Evolutionary conservation across 441 rosid species (phyloP).

Genomic region (Croton setiger): DNA sequence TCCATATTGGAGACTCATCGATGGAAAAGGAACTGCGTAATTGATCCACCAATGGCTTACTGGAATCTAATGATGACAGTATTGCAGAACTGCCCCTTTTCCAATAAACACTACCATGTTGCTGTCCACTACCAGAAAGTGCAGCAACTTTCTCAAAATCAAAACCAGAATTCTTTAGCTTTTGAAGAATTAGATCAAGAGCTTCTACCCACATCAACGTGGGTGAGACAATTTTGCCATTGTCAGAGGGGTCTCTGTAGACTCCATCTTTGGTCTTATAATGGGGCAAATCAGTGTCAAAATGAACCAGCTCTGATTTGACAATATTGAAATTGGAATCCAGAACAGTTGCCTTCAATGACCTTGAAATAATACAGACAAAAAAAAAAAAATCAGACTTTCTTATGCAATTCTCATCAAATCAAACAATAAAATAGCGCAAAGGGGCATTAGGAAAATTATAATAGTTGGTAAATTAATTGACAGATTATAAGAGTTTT

Average conservation of each 20-base stretch:
- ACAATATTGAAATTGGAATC: slow-evolving; percentile 63
- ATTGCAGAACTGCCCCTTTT: slow-evolving; percentile 53
- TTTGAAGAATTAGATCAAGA: slow-evolving; percentile 69
- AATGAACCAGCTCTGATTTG: slow-evolving; percentile 59
- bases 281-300: slow-evolving; percentile 74
- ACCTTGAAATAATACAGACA: slow-evolving; percentile 51
- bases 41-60: slow-evolving; percentile 54
- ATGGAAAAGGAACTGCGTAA: slow-evolving; percentile 57
- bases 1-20: slow-evolving; percentile 84
- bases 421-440: neutral
- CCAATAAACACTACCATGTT: slow-evolving; percentile 96
- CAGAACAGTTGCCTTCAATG: slow-evolving; percentile 87
- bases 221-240: slow-evolving; percentile 83
- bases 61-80: slow-evolving; percentile 53
- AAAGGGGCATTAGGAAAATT: neutral
- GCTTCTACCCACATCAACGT: slow-evolving; percentile 96
- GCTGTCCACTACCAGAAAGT: slow-evolving; percentile 93
- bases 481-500: neutral
- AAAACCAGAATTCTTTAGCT: slow-evolving; percentile 44
- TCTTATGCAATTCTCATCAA: neutral
- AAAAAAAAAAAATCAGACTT: slow-evolving; percentile 5
- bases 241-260: slow-evolving; percentile 56
- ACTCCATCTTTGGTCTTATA: slow-evolving; percentile 86
- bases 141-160: slow-evolving; percentile 68
- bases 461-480: neutral